Evolutionary conservation across 2,329 filamentous ascomycete genomes (phyloP), one percentile per base, ranked within the genome.

Genomic region (Keithomyces neogunnii): DNA sequence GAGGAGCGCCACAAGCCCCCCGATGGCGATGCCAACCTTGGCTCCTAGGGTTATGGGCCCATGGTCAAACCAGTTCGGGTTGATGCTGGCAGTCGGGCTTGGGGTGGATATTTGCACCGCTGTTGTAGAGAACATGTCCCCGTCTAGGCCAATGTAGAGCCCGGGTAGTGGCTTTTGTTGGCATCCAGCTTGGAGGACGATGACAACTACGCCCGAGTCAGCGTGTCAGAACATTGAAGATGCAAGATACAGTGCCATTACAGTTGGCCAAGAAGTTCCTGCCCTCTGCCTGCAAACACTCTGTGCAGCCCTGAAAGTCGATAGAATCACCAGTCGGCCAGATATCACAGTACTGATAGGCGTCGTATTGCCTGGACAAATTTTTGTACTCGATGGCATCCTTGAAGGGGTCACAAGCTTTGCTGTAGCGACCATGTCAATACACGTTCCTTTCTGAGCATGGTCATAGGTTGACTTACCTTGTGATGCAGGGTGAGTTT

Each of bases 1-100:
- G 3, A 85, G 68, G 3, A 82, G 13, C 0, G 78, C 49, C 5
- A 73, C 68, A 0, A 84, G 56, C 0, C 69, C 73, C 4, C 73
- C 80, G 28, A 79, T 69, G 11, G 73, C 77, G 48, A 85, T 78
- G 55, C 80, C 82, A 0, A 82, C 78, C 50, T 81, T 78, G 10
- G 71, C 76, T 4, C 75, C 78, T 1, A 83, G 66, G 2, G 66
- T 72, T 6, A 85, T 61, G 0, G 77, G 70, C 0, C 75, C 73
- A 0, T 68, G 53, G 3, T 69, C 66, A 35, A 68, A 62, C 60
- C 73, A 72, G 32, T 69, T 63, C 0, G 70, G 66, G 40, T 69
- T 55, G n/a, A 74, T 63, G 0, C 66, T 65, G 6, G 69, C 65
- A 0, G 66, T 66, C 0, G 73, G 66, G 0, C 72, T 67, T 0